Base-by-base conservation (phyloP, 805 yeast genomes). In the Brettanomyces naardenensis region DNA sequence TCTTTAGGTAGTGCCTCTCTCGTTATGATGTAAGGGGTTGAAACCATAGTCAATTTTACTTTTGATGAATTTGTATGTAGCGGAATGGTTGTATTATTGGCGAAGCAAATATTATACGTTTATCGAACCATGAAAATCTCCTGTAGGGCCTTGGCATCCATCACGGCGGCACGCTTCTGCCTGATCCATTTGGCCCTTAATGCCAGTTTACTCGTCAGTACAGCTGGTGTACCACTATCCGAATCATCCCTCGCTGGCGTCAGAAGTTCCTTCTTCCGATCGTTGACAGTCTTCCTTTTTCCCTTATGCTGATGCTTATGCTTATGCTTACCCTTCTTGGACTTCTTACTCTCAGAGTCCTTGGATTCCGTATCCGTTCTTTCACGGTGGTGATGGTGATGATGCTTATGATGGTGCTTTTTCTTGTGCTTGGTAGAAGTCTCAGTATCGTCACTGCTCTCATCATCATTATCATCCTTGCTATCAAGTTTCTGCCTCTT, bases 81-180 rank as follows among this genome's bases (percentile, higher is more conserved):
- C 26, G 26, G 26, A 23, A 9, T 9, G n/a, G n/a, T n/a, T n/a
- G n/a, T n/a, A n/a, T n/a, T n/a, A n/a, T n/a, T n/a, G n/a, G n/a
- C 9, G 13, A 23, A 13, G 11, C 11, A 23, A 23, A 23, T 9
- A 9, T 9, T 23, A n/a, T 28, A 28, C 7, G 14, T 26, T 42
- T 47, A 58, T 46, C 51, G 49, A 33, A 88, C 75, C 97, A 90
- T 90, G 55, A 90, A 85, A 41, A 90, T 90, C 61, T 90, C 97
- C 49, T 85, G 87, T 44, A 90, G 69, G 11, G 95, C 88, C 57
- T 86, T 79, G 3, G 82, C 72, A 56, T 90, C 97, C 78, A 82
- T 75, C 0, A 89, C 87, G 1, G 97, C 90, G 9, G 95, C 92
- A 51, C 92, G 73, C 57, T 90, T 90, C 58, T 88, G 95, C 47